Base-by-base conservation (phyloP, 2,329 filamentous ascomycete species). In the Aspergillus pseudoglaucus region DNA sequence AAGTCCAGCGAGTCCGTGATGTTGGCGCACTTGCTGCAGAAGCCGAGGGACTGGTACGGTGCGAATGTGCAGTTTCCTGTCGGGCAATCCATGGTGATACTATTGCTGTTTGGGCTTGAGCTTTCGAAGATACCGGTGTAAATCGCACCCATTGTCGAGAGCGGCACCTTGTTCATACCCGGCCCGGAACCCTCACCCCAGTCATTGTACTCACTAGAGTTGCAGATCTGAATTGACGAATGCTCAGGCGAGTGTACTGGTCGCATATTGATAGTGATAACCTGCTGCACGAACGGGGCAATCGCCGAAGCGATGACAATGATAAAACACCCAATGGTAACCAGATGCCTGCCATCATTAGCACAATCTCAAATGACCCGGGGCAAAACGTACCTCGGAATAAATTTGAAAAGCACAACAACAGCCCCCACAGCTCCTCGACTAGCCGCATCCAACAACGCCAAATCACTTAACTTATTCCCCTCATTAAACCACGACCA, bases 61-160 rank as follows among this genome's bases (percentile, higher is more conserved):
- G 54, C 44, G 38, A 58, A 67, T 1, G 60, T 66, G 39, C 64
- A 67, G 46, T 65, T 67, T 14, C 63, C 64, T 3, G 60, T 64
- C 32, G 65, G 51, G 44, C 65, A 68, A 30, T 52, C 54, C 45
- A 57, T 51, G 23, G 49, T 51, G 10, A 56, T 43, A 6, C 46
- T 53, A 32, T 60, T 52, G 37, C 49, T 52, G 48, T 53, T 48
- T 2, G 52, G 47, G 12, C 43, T 48, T 22, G 51, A 35, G 8
- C 50, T 54, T 39, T 59, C 53, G 40, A 62, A 61, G 20, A 64
- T 53, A 10, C 62, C 63, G 7, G 59, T 62, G 44, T 64, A 65
- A 6, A 66, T 59, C 1, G 61, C 61, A 3, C 57, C 61, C 3
- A 55, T 55, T 14, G 58, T 62, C 15, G 51, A 46, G 4, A 65